These are phyloP conservation scores for Neofusicoccum sp. DNA, from an alignment of 2,329 filamentous ascomycete species.

Conservation along the genomic window DNA sequence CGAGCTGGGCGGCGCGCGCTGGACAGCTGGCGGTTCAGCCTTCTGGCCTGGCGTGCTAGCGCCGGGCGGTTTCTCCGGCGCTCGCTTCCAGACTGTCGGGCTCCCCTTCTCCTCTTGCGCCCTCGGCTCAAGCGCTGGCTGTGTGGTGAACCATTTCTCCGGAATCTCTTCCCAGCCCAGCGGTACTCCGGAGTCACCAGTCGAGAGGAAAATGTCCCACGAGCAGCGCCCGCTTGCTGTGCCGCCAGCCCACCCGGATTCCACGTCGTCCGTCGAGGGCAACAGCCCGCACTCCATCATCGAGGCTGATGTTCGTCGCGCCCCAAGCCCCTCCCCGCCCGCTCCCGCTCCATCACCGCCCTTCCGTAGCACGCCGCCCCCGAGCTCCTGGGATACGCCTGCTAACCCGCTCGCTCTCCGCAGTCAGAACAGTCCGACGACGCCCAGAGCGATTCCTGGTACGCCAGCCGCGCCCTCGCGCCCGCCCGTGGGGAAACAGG, in stretches of 20 bases:
- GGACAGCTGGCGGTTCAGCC: no score
- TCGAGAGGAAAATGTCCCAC: conserved; percentile 17
- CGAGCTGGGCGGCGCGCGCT: not conserved
- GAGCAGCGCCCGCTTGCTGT: conserved; percentile 3
- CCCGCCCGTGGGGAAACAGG: not conserved
- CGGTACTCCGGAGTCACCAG: conserved; percentile 10
- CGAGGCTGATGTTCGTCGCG: conserved; percentile 15
- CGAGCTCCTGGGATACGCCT: conserved; percentile 4
- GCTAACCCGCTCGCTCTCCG: not conserved
- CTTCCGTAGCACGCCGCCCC: conserved; percentile 12
- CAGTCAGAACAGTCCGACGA: conserved; percentile 15
- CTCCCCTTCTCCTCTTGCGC: no score
- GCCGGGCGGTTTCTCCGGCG: no score
- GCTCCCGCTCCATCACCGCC: conserved; percentile 9
- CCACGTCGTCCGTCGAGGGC: conserved; percentile 7
- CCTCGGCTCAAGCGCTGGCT: conserved; percentile 10
- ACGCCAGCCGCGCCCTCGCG: not conserved
- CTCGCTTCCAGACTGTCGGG: conserved; percentile 8
- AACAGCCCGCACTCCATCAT: conserved; percentile 14
- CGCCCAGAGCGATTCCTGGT: not conserved
- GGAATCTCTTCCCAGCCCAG: conserved; percentile 15
- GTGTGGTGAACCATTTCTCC: conserved; percentile 9
- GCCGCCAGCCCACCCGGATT: not conserved
- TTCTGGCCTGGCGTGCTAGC: no score
- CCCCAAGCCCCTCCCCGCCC: conserved; percentile 5